Evolutionary conservation across 2,329 filamentous ascomycete genomes (phyloP).

Genomic region (Diaporthe capsici): DNA sequence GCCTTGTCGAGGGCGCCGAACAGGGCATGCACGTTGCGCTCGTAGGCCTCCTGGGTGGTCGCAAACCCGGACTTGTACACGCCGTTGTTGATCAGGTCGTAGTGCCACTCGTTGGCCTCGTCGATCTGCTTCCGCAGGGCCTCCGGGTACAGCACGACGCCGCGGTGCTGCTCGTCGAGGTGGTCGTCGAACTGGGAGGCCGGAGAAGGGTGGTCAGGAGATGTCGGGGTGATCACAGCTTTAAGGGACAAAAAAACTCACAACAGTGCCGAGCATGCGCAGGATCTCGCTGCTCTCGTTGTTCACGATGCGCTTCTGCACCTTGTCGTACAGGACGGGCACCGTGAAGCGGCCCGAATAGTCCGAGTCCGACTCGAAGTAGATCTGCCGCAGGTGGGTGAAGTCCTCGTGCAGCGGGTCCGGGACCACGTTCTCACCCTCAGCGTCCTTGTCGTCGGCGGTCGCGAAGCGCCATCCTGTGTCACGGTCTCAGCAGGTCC

Average conservation of each 20-base stretch:
- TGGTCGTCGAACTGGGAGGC: constrained; percentile 76
- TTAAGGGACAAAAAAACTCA: constrained; percentile 49
- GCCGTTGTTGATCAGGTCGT: constrained; percentile 79
- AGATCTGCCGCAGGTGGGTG: constrained; percentile 81
- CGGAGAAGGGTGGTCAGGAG: neutral
- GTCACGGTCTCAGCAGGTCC: neutral
- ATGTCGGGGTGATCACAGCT: neutral
- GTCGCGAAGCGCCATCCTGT: constrained; percentile 88
- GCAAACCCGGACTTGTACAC: constrained; percentile 87
- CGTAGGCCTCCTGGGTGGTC: constrained; percentile 86
- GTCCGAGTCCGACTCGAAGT: constrained; percentile 80
- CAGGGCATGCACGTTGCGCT: constrained; percentile 77
- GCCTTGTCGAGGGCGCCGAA: constrained; percentile 84
- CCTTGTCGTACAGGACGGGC: constrained; percentile 87
- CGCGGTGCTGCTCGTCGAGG: constrained; percentile 70
- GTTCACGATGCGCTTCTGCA: constrained; percentile 82
- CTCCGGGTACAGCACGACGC: constrained; percentile 77
- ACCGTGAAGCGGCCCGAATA: constrained; percentile 90
- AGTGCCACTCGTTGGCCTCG: constrained; percentile 84
- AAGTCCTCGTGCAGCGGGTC: constrained; percentile 79
- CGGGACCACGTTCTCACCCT: constrained; percentile 74
- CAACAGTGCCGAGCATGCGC: constrained; percentile 86
- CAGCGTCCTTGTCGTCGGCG: constrained; percentile 66
- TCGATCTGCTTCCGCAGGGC: constrained; percentile 79
- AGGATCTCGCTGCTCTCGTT: constrained; percentile 96